Base-by-base conservation (phyloP, 305 asterid species). In the Nicotiana rustica region DNA sequence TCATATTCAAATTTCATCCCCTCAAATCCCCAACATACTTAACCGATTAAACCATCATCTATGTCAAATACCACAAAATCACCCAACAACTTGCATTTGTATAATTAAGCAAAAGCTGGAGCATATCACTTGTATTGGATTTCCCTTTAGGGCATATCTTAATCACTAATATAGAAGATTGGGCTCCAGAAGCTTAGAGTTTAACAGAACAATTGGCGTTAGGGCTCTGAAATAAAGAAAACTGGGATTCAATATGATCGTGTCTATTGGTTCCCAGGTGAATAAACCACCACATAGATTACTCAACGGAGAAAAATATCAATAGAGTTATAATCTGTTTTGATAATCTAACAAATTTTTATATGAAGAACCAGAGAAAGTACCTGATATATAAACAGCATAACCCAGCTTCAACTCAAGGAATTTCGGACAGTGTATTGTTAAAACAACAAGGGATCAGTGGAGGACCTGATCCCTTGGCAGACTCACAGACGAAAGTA, bases 11-110 rank as follows among this genome's bases (percentile, higher is more conserved):
- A 93, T 80, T 95, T 95, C 83, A 82, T 91, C 69, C 99, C 99
- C 80, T 93, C 92, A 83, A 88, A 90, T 86, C 87, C 91, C 96
- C 93, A 86, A 82, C 98, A 95, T 64, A 94, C 93, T 98, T 95
- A 82, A 55, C 18, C 18, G 6, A 55, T 55, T 55, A 13, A 55
- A 55, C 18, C 60, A 47, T 47, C 56, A 47, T 47, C 4, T 3
- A 47, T 10, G 14, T 8, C 56, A 55, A 55, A 55, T 13, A 17
- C 18, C 60, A 55, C 18, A 55, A 14, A 14, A 4, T 52, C 60
- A 55, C 18, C 18, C 0, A 55, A 14, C 18, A 55, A 55, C 60
- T 55, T 14, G 17, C 5, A n/a, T 33, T 55, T 13, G 60, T 55
- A 55, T 31, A 31, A 31, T 31, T 13, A 55, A 55, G 18, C 60